Evolutionary conservation across 371 early-diverging fungal species (phyloP), one percentile per base, ranked within the genome.

Genomic region (Apophysomyces sp.): DNA sequence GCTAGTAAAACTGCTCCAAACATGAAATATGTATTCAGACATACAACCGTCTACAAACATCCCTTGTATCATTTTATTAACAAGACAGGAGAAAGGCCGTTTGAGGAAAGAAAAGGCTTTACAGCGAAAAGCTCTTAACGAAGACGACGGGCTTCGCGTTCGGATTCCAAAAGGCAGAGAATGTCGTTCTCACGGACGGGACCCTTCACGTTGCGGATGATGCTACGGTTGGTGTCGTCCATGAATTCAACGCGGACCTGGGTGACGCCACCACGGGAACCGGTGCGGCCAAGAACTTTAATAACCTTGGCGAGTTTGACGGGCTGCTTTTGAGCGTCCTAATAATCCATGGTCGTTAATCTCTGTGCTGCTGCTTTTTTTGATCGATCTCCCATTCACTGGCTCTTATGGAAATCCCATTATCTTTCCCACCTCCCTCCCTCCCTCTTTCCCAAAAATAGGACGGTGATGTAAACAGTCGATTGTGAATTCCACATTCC

Each of bases 201-300:
- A 61, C 98, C 98, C 88, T 94, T 95, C 74, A 98, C 98, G 86
- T 98, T 98, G 80, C 98, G 95, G 84, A 98, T 95, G 85, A 98
- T 96, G 78, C 94, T 91, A 67, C 98, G 96, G 85, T 81, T 79
- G 72, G 89, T 80, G 73, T 97, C 96, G 82, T 97, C 97, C 85
- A 97, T 88, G 86, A 97, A 93, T 86, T 97, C 98, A 74, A 97
- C 98, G 72, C 97, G 94, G 78, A 98, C 98, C 86, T 98, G 98
- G 74, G 98, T 97, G 77, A 98, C 98, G 86, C 97, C 94, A 88
- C 94, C 94, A 78, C 98, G 96, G 77, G 98, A 98, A 78, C 98
- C 98, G 68, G 98, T 98, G 74, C 98, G 94, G 81, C 98, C 98
- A 72, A 98, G 92, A 68, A 97, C 94, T 88, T 97, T 96, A 72